Base-by-base conservation (phyloP, 345 rosid species). In the Hypericum perforatum region DNA sequence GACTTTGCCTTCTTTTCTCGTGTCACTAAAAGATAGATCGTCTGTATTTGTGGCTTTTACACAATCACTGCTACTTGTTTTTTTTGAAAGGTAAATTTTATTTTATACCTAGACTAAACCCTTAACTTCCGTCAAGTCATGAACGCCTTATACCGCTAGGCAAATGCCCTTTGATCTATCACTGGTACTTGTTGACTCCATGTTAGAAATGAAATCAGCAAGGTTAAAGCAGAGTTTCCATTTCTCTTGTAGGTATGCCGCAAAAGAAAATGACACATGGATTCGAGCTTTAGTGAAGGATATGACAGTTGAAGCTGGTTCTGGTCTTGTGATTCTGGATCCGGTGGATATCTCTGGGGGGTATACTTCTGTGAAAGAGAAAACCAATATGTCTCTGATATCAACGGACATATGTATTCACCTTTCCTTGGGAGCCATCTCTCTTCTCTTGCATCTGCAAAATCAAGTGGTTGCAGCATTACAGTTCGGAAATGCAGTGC, bases 191-290 rank as follows among this genome's bases (percentile, higher is more conserved):
- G 32, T 22, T 22, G 32, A 22, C 32, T 22, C 32, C 32, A 22
- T 22, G 32, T 22, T 22, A 22, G 4, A 22, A 22, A 22, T 22
- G 32, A 22, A 22, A 22, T 22, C 32, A 22, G 32, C 32, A 22
- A 22, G 32, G 32, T 4, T 22, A 4, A 22, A 22, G 4, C 32
- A 22, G 1, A 22, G 1, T 22, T 22, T 22, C 38, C 15, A 0
- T 43, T 45, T 59, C 22, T 8, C 16, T 43, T 55, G 53, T 70
- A 90, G 97, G 96, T 86, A 76, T 72, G 95, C 98, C 41, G 73
- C 95, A 65, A 92, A 85, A 78, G 98, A 76, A 65, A 83, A 83
- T 74, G 98, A 88, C 73, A 83, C 72, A 45, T 92, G 98, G 98
- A 76, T 85, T 44, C 85, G 95, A 14, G 85, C 97, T 43, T 69